Evolutionary conservation across 1,284 basidiomycete genomes (phyloP).

Genomic region (Ganoderma boninense): DNA sequence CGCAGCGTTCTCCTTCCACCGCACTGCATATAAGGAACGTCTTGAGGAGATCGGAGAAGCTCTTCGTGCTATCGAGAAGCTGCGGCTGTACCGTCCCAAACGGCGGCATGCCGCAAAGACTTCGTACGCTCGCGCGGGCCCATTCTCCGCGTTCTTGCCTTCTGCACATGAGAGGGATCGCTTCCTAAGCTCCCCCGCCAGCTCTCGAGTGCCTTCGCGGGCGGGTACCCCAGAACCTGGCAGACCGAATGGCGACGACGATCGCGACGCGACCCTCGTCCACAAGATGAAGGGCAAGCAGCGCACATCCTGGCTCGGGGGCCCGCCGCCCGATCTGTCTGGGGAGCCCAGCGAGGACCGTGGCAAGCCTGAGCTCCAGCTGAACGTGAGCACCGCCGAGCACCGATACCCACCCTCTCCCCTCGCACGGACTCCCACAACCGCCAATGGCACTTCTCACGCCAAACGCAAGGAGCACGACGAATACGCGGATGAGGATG

Average conservation of each 20-base stretch:
- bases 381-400: conserved; percentile 24
- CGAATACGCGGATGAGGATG: conserved; percentile 36
- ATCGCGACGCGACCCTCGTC: conserved; percentile 35
- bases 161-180: conserved; percentile 44
- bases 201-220: conserved; percentile 30
- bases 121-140: conserved; percentile 39
- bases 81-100: conserved; percentile 78
- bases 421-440: conserved; percentile 32
- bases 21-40: conserved; percentile 79
- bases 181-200: conserved; percentile 29
- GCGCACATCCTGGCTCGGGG: conserved; percentile 23
- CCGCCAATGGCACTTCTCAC: conserved; percentile 12
- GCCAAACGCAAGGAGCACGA: conserved; percentile 17
- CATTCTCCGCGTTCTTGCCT: conserved; percentile 37
- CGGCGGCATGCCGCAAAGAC: conserved; percentile 32
- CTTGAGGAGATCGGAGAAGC: conserved; percentile 63
- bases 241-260: conserved; percentile 33
- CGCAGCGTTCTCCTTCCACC: conserved; percentile 76
- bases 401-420: conserved; percentile 32
- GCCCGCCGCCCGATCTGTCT: conserved; percentile 19
- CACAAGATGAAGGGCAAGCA: conserved; percentile 35
- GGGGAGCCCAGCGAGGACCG: conserved; percentile 19
- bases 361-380: conserved; percentile 21
- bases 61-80: conserved; percentile 71
- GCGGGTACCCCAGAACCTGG: conserved; percentile 34